Evolutionary conservation across 768 basidiomycete species (phyloP).

Genomic region (Agaricus subrufescens): DNA sequence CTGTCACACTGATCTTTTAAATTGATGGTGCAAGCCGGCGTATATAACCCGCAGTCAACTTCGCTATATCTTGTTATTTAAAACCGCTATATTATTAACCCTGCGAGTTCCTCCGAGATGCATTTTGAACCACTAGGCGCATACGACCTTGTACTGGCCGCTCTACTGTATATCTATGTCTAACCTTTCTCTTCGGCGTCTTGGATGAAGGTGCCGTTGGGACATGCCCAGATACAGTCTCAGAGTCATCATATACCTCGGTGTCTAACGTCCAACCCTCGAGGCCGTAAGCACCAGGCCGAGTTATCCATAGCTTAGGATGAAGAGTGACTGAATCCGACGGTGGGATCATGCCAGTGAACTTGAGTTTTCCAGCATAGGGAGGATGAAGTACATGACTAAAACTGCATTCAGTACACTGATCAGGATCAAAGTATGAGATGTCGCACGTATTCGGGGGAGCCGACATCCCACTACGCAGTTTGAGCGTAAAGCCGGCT

Average conservation of each 20-base stretch:
- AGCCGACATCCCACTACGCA: constrained; percentile 24
- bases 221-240: neutral
- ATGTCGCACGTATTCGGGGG: constrained; percentile 6
- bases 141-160: constrained; percentile 21
- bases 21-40: too few relatives aligned
- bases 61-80: too few relatives aligned
- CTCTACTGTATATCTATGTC: constrained; percentile 33
- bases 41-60: too few relatives aligned
- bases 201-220: neutral
- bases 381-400: constrained; percentile 45
- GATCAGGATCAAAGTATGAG: neutral
- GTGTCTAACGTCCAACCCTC: constrained; percentile 69
- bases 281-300: constrained; percentile 61
- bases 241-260: constrained; percentile 15
- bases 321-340: constrained; percentile 36
- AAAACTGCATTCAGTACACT: neutral
- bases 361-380: constrained; percentile 65
- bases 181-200: constrained; percentile 7
- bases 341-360: constrained; percentile 55
- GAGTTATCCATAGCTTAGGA: constrained; percentile 54
- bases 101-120: constrained; percentile 1
- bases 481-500: constrained; percentile 51
- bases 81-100: neutral
- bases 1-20: too few relatives aligned
- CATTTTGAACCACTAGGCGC: constrained; percentile 28